These are phyloP conservation scores for Boletellus emodensis DNA, from an alignment of 768 basidiomycete species.

Conservation along the genomic window DNA sequence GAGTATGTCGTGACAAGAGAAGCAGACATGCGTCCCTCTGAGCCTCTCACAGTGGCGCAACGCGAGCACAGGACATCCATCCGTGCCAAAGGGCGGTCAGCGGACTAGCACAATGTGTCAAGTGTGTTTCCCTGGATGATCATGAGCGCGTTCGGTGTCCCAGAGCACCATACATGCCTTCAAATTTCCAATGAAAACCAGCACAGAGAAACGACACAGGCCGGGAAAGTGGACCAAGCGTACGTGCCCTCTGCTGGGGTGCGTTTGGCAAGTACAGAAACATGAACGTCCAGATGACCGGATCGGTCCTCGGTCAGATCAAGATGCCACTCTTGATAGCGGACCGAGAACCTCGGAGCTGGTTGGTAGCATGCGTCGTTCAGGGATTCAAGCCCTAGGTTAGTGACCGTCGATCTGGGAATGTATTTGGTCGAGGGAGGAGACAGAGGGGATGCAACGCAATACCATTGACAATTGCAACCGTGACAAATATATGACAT, in stretches of 20 bases:
- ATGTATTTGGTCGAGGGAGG: too few species aligned
- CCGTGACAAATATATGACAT: too few species aligned
- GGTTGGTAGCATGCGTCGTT: constrained; percentile 11
- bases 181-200: constrained; percentile 16
- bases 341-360: constrained; percentile 9
- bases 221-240: constrained; percentile 6
- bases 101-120: too few species aligned
- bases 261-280: constrained; percentile 13
- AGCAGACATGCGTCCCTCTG: too few species aligned
- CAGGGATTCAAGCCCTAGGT: constrained; percentile 6
- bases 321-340: constrained; percentile 19
- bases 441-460: too few species aligned
- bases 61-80: too few species aligned
- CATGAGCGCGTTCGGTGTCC: constrained; percentile 9
- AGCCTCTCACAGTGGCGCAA: too few species aligned
- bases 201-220: constrained; percentile 2
- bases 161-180: constrained; percentile 8
- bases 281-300: constrained; percentile 6
- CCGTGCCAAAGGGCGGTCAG: too few species aligned
- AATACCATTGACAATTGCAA: too few species aligned
- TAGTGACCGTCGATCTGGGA: too few species aligned
- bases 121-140: neutral
- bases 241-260: constrained; percentile 17
- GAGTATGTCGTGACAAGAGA: too few species aligned
- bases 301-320: constrained; percentile 14